A percentile compares a stretch with the other conserved stretches of the same genome.
Conservation (phyloP, 75 land plant genomes). For the Pinus albicaulis region DNA sequence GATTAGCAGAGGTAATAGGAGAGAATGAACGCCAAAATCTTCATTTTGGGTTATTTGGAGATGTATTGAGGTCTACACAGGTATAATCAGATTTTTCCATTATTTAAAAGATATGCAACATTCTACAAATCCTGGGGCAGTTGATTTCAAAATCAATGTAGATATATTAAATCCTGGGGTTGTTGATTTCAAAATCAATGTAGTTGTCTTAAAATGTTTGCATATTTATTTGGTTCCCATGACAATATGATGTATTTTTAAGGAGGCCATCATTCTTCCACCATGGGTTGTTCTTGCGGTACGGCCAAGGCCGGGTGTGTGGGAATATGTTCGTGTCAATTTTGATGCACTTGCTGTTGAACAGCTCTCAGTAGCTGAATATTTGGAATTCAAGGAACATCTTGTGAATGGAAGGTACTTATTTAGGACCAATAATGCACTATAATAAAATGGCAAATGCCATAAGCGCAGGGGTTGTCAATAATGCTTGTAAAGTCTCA, state of each 20-base stretch:
- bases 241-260: not conserved
- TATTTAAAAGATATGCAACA: not conserved
- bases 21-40: constrained; percentile 18
- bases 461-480: not conserved
- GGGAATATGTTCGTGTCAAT: constrained; percentile 71
- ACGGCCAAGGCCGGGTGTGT: constrained; percentile 62
- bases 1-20: constrained; percentile 14
- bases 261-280: constrained; percentile 71
- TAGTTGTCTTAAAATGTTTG: too few relatives aligned
- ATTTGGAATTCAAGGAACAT: constrained; percentile 53
- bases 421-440: not conserved
- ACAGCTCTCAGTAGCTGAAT: constrained; percentile 47
- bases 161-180: too few relatives aligned
- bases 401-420: constrained; percentile 39
- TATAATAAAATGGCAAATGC: not conserved
- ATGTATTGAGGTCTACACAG: constrained; percentile 49
- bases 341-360: constrained; percentile 62
- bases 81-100: constrained; percentile 15
- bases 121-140: not conserved
- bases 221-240: not conserved
- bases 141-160: not conserved
- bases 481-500: not conserved
- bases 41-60: constrained; percentile 41
- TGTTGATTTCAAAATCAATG: constrained; percentile 3
- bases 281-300: constrained; percentile 64